Evolutionary conservation across 164 flowering plant genomes (phyloP), one percentile per base, ranked within the genome.

Genomic region (Vitis labrusca): DNA sequence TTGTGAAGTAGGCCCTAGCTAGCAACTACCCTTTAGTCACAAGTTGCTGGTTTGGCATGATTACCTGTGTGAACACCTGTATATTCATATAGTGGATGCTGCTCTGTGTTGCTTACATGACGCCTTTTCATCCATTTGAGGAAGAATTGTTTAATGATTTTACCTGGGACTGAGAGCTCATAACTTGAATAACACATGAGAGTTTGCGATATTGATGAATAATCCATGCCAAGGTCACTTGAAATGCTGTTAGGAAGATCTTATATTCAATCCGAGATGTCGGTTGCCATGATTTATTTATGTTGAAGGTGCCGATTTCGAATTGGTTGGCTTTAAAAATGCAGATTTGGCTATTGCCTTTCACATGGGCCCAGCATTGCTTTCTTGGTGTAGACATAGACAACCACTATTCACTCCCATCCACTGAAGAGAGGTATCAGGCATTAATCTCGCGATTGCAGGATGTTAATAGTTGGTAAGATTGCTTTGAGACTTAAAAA

Each of bases 261-360:
- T 83, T 86, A 61, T 76, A 72, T 88, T 75, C 82, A 81, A 73
- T 80, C 86, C 81, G 68, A 84, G 90, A 85, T 90, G 81, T 83
- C 85, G 79, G 87, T 86, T 94, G 85, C 90, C 89, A 83, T 92
- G 89, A 84, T 94, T 91, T 92, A 76, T 89, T 83, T 82, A 74
- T 87, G 77, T 81, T 86, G 80, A 89, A 91, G 85, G 89, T 92
- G 89, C 92, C 97, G 72, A 86, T 86, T 85, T 88, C 89, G 95
- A 88, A 87, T 89, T 95, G 94, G 97, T 89, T 96, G 99, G 97
- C 97, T 96, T 90, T 84, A 91, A 90, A 90, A 96, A 83, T 96
- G 99, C 99, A 96, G 98, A 96, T 96, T 78, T 86, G 94, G 91
- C 89, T 84, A 84, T 83, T 89, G 80, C 84, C 88, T 85, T 88